A percentile compares a stretch with the other conserved stretches of the same genome.
These are phyloP conservation scores for Exserohilum rostratum DNA, from an alignment of 2,329 filamentous ascomycete genomes.

Conservation along the genomic window DNA sequence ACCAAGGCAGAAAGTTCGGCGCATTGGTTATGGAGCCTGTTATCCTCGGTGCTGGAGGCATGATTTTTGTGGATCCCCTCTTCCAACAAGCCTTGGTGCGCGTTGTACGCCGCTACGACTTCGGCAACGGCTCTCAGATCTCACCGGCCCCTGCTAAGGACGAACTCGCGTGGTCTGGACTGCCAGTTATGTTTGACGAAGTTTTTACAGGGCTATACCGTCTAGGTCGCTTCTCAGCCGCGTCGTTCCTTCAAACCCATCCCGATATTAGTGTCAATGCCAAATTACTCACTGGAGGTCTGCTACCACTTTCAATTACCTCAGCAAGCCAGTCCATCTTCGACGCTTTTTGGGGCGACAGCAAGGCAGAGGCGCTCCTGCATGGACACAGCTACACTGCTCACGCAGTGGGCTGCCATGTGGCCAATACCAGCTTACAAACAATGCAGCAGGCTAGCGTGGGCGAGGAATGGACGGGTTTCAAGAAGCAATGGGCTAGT, in stretches of 20 bases:
- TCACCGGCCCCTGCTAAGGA: not conserved
- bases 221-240: constrained; percentile 73
- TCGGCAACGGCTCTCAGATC: constrained; percentile 45
- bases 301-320: constrained; percentile 78
- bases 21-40: constrained; percentile 81
- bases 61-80: constrained; percentile 82
- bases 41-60: constrained; percentile 80
- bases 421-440: constrained; percentile 71
- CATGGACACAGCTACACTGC: constrained; percentile 90
- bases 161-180: constrained; percentile 66
- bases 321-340: constrained; percentile 77
- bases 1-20: constrained; percentile 71
- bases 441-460: constrained; percentile 53
- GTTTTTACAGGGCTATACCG: constrained; percentile 88
- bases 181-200: constrained; percentile 83
- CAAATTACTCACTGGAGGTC: constrained; percentile 80
- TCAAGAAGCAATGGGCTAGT: constrained; percentile 1
- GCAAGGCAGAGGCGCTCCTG: constrained; percentile 79
- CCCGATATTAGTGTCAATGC: constrained; percentile 82
- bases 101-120: constrained; percentile 68
- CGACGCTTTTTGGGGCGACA: constrained; percentile 69
- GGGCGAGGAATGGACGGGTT: constrained; percentile 3
- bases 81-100: constrained; percentile 76
- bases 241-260: constrained; percentile 70
- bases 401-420: constrained; percentile 79